Evolutionary conservation across 2,329 filamentous ascomycete species (phyloP).

Genomic region (Neopestalotiopsis clavispora): DNA sequence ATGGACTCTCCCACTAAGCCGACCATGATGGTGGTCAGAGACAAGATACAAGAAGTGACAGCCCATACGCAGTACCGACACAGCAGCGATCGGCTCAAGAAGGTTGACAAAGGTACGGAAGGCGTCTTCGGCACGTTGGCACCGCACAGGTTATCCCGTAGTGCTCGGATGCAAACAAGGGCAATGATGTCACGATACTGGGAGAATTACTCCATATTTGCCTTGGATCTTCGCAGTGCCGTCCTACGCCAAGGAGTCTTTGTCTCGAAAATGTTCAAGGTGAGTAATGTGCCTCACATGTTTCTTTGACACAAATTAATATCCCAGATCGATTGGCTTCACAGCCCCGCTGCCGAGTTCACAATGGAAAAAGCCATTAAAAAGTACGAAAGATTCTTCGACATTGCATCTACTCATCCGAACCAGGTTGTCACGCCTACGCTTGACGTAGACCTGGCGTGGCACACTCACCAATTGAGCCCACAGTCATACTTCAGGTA

Average conservation of each 20-base stretch:
- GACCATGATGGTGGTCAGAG: conserved; percentile 46
- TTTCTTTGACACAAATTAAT: not conserved
- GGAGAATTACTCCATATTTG: conserved; percentile 67
- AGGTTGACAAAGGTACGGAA: conserved; percentile 37
- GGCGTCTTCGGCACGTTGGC: conserved; percentile 19
- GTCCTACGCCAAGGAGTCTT: conserved; percentile 68
- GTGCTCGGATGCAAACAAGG: conserved; percentile 52
- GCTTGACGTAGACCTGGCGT: conserved; percentile 72
- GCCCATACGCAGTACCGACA: conserved; percentile 31
- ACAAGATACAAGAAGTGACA: conserved; percentile 49
- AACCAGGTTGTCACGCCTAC: conserved; percentile 64
- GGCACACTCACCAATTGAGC: conserved; percentile 77
- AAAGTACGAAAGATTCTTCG: conserved; percentile 68
- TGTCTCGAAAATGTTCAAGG: conserved; percentile 69
- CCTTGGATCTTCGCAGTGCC: conserved; percentile 65
- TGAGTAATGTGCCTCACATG: conserved; percentile 32
- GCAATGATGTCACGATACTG: conserved; percentile 72
- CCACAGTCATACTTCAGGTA: conserved; percentile 65
- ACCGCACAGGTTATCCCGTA: conserved; percentile 21
- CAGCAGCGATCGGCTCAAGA: conserved; percentile 32
- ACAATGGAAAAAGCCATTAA: conserved; percentile 66
- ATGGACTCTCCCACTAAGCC: conserved; percentile 15
- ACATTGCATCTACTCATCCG: conserved; percentile 54
- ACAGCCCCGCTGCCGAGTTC: conserved; percentile 62
- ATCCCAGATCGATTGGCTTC: conserved; percentile 43